Percentiles rank a stretch among this genome's conserved stretches.
Conservation (phyloP, 2,329 filamentous ascomycete species). For the Orbilia quercus region DNA sequence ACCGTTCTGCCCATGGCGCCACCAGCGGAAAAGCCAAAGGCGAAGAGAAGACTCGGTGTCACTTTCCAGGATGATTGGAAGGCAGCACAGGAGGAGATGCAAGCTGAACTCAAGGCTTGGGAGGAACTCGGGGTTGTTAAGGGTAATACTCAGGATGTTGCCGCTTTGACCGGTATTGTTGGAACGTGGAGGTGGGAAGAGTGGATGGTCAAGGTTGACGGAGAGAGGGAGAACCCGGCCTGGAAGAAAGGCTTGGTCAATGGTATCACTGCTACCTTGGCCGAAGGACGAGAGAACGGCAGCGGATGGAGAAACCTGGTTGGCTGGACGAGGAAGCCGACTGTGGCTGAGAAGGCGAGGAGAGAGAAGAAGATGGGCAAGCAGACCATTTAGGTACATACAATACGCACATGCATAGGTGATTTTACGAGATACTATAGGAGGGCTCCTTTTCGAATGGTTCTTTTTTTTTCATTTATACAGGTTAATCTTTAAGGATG, state of each 20-base stretch:
- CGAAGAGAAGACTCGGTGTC: slow-evolving; percentile 63
- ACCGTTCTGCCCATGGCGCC: slow-evolving; percentile 84
- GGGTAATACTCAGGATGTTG: slow-evolving; percentile 78
- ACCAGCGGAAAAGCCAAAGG: slow-evolving; percentile 65
- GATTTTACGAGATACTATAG: slow-evolving; percentile 13
- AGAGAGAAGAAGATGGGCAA: slow-evolving; percentile 37
- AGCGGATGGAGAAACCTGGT: slow-evolving; percentile 72
- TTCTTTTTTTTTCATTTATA: slow-evolving; percentile 1
- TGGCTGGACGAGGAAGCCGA: slow-evolving; percentile 74
- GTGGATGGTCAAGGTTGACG: slow-evolving; percentile 80
- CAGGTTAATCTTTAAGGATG: background rate
- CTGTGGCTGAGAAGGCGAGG: slow-evolving; percentile 28
- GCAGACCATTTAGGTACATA: slow-evolving; percentile 14
- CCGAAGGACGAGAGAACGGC: slow-evolving; percentile 72
- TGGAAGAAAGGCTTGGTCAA: slow-evolving; percentile 66
- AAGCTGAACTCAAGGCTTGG: slow-evolving; percentile 60
- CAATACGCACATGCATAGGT: slow-evolving; percentile 4
- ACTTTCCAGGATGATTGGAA: slow-evolving; percentile 69
- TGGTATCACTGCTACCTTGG: slow-evolving; percentile 71
- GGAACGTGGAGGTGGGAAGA: slow-evolving; percentile 95
- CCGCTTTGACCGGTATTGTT: slow-evolving; percentile 81
- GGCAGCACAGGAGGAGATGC: slow-evolving; percentile 67
- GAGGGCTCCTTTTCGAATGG: background rate
- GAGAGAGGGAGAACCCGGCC: slow-evolving; percentile 56
- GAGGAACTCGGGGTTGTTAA: slow-evolving; percentile 65